Base-by-base conservation (phyloP, 345 rosid species). In the Arabis alpina region DNA sequence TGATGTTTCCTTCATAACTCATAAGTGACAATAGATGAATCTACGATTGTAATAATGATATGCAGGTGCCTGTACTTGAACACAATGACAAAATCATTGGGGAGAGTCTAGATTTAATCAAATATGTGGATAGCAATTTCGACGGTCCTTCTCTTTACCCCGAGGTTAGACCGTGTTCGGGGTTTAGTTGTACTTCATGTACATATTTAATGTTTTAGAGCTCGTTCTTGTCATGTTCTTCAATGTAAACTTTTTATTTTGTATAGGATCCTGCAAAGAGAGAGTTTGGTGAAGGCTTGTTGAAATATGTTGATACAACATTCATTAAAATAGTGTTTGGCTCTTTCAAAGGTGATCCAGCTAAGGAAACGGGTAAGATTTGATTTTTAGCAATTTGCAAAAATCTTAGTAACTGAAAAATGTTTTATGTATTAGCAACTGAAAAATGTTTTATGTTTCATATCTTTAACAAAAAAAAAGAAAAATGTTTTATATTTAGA, bases 1-100 rank as follows among this genome's bases (percentile, higher is more conserved):
- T 28, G 5, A 41, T 25, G 6, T 54, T 45, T 61, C 42, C 41
- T 62, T 62, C 28, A 47, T 6, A 32, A 51, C 45, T 61, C 28
- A 47, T 6, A 34, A 52, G 58, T 36, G 58, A 48, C 48, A 8
- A 40, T 6, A 42, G 7, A 48, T 11, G 53, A 61, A 23, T 60
- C 12, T 51, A 61, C 8, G 14, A 48, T 37, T 48, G 30, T 27
- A 48, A 42, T 39, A n/a, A 40, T 43, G 41, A 58, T 60, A 32
- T 54, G 9, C 59, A 90, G 98, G 98, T 93, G 44, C 98, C 97
- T 42, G 70, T 96, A 10, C 83, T 93, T 75, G 96, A 93, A 72
- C 96, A 90, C 75, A 81, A 89, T 73, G 85, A 86, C 3, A 79
- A 87, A 81, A 68, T 92, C 53, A 85, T 48, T 13, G 93, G 87